Base-by-base conservation (phyloP, 306 rosid genomes). In the Cicer chorassanicum region DNA sequence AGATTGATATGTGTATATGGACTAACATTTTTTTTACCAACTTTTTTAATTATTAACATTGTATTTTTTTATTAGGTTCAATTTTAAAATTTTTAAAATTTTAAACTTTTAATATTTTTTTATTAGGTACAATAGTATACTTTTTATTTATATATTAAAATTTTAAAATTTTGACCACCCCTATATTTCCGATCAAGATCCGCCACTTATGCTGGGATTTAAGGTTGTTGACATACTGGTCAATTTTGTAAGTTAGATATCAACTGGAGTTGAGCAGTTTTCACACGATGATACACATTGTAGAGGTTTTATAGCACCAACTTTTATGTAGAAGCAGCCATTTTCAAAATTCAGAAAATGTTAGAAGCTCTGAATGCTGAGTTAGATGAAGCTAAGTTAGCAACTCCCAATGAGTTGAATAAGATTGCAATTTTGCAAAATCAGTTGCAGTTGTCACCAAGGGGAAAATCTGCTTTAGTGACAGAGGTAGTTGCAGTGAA, bases 351-450 rank as follows among this genome's bases (percentile, higher is more conserved):
- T 76, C 85, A 88, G 77, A 90, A 89, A 84, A 78, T 44, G 72
- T 19, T 86, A 78, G 89, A 86, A 74, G 87, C 93, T 66, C 70
- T 82, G 84, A 91, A 80, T 56, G 88, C 84, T 75, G 93, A 89
- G 83, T 71, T 91, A 40, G 91, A 89, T 78, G 96, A 90, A 7
- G 89, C 93, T 9, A 93, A 93, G 65, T 77, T 84, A 67, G 85
- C 87, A 16, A 81, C 91, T 76, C 83, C 85, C 42, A 88, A 91
- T 72, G 97, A 93, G 81, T 84, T 84, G 79, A 87, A 93, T 78
- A 93, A 87, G 84, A 93, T 85, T 77, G 93, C 88, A 6, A 84
- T 89, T 84, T 82, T 91, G 70, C 88, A 88, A 70, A 89, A 85
- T 84, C 96, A 86, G 84, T 68, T 93, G 81, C 92, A 86, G 29